Base-by-base conservation (phyloP, 805 yeast species). In the Lachancea sp. region DNA sequence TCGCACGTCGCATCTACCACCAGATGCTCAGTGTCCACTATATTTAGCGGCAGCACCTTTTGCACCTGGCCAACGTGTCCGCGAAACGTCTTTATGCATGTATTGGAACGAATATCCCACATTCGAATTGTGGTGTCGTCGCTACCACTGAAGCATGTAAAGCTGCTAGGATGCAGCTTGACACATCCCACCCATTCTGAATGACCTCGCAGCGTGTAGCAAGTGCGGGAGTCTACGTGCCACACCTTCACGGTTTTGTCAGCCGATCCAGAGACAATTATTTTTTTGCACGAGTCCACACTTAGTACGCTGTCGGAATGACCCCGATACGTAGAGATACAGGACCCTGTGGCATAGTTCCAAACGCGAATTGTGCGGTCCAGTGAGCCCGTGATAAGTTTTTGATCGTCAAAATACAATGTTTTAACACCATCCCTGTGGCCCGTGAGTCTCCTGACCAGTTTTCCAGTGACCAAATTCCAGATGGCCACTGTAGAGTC, bases 41-140 rank as follows among this genome's bases (percentile, higher is more conserved):
- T 77, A 2, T 78, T 81, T 52, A 91, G 72, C 3, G 98, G 96
- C 34, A 93, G 79, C 7, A 90, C 96, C 55, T 87, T 80, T 69
- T 90, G 96, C 25, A 93, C 95, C 63, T 88, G 97, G 0, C 95
- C 97, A 36, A 89, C 82, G 63, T 93, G 99, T 3, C 96, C 97
- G 41, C 73, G 72, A 69, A 88, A 90, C 5, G 84, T 79, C 42
- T 81, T 75, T 25, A 91, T 62, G 66, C 96, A 88, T 55, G 79
- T 77, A 60, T 89, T 86, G 10, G 88, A 79, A 46, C 75, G 71
- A 48, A 93, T 71, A 61, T 90, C 95, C 99, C 99, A 93, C 90
- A 93, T 83, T 51, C 95, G 72, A 29, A 90, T 85, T 0, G 96
- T 89, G 35, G 87, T 77, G 62, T 93, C 99, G 63, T 93, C 99